Percentiles rank a stretch among this genome's conserved stretches.
These are phyloP conservation scores for Talaromyces adpressus DNA, from an alignment of 495 filamentous ascomycete genomes.

Conservation along the genomic window DNA sequence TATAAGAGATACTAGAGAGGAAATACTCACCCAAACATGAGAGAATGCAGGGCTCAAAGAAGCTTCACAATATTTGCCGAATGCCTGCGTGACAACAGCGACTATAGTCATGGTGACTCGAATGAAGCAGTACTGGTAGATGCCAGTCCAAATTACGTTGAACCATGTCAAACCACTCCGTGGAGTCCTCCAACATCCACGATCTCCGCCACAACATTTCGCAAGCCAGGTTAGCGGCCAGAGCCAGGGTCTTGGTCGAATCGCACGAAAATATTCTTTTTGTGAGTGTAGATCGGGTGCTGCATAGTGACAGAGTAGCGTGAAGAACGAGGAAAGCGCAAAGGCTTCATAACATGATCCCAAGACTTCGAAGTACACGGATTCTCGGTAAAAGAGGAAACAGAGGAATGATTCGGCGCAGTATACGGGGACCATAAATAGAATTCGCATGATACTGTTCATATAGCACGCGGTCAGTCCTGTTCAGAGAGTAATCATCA, in stretches of 20 bases:
- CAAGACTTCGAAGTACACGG: constrained; percentile 63
- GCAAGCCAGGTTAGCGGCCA: constrained; percentile 57
- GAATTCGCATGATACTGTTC: constrained; percentile 66
- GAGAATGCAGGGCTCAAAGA: constrained; percentile 72
- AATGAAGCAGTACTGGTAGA: constrained; percentile 90
- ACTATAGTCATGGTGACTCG: constrained; percentile 78
- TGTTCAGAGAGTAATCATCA: constrained; percentile 12
- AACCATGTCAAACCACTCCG: constrained; percentile 13
- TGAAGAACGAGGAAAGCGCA: constrained; percentile 67
- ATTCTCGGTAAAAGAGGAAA: constrained; percentile 59
- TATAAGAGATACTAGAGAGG: neutral
- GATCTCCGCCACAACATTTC: constrained; percentile 57
- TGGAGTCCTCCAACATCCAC: constrained; percentile 56
- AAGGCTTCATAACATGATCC: constrained; percentile 76
- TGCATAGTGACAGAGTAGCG: constrained; percentile 64
- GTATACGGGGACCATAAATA: constrained; percentile 73
- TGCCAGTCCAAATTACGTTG: constrained; percentile 60
- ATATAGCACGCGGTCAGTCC: neutral
- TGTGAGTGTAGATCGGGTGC: constrained; percentile 61
- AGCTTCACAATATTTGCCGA: constrained; percentile 67
- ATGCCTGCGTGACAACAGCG: constrained; percentile 64
- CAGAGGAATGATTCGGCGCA: constrained; percentile 57
- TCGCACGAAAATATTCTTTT: constrained; percentile 63
- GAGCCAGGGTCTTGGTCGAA: constrained; percentile 49
- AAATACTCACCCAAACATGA: constrained; percentile 67